Evolutionary conservation across 768 basidiomycete genomes (phyloP), one percentile per base, ranked within the genome.

Genomic region (Tulasnella calospora): DNA sequence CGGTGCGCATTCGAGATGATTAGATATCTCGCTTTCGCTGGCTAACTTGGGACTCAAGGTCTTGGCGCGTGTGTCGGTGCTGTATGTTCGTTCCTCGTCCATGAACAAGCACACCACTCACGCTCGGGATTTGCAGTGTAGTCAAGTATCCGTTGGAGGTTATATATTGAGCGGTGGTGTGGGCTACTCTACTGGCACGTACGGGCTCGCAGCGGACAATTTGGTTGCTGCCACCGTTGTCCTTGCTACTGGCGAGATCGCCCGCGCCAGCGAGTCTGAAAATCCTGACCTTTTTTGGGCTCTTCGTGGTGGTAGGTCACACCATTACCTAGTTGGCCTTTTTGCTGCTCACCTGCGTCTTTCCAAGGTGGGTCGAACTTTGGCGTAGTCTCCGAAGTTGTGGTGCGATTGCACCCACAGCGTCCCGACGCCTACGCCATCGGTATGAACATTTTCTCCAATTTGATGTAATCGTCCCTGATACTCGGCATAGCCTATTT

Each of bases 271-370:
- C 38, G 78, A 79, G 55, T 35, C 46, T 17, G 72, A 74, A 40
- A 73, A 79, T 33, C 27, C 36, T 0, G 78, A 79, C 46, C 72
- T 79, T 8, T 36, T 79, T 46, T 79, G 78, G 78, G 78, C 40
- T 15, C 77, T 79, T 40, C 44, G 72, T n/a, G 78, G 78, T 57
- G 78, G 69, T 46, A 47, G 30, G 61, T 67, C 30, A 36, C 21
- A 44, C 3, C 51, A 23, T 8, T 10, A 51, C 51, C 51, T 51
- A n/a, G 8, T 51, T 21, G 7, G 7, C 47, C 23, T 51, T 51
- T 51, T 23, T 21, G 23, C 7, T 6, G 51, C n/a, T 71, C 12
- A 74, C 30, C 0, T 4, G 17, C 12, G 19, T 74, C 27, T 36
- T 47, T 4, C 41, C 57, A 38, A 70, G 77, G 78, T 9, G 78